Evolutionary conservation across 768 basidiomycete species (phyloP).

Genomic region (Mycena vulgaris): DNA sequence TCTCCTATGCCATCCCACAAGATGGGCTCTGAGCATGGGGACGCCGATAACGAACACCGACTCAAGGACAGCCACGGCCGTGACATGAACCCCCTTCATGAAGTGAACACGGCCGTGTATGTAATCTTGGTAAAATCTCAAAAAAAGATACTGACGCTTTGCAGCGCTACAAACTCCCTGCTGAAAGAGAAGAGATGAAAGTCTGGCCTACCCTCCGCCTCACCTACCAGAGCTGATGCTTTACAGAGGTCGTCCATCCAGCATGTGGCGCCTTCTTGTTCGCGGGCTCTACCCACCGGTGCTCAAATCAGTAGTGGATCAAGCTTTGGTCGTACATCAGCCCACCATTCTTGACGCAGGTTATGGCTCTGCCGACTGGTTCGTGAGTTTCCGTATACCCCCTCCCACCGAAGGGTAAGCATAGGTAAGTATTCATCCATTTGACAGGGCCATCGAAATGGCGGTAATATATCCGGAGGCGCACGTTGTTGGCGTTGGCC

Average conservation of each 20-base stretch:
- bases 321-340: neutral
- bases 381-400: neutral
- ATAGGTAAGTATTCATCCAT: neutral
- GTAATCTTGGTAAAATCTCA: no score
- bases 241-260: conserved; percentile 15
- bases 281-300: conserved; percentile 12
- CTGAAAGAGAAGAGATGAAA: conserved; percentile 1
- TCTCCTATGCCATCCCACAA: no score
- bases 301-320: neutral
- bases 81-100: neutral
- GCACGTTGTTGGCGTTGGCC: conserved; percentile 9
- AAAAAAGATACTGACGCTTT: neutral
- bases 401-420: no score
- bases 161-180: conserved; percentile 13
- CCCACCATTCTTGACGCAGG: conserved; percentile 16
- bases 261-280: conserved; percentile 12
- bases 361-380: conserved; percentile 13
- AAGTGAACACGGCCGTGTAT: neutral
- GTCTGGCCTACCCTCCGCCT: neutral
- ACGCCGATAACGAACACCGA: neutral
- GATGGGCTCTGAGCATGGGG: neutral
- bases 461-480: conserved; percentile 4
- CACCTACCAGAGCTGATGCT: neutral
- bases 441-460: neutral
- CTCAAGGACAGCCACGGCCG: conserved; percentile 9